Evolutionary conservation across 257 asterid species (phyloP).

Genomic region (Nicotiana undulata): DNA sequence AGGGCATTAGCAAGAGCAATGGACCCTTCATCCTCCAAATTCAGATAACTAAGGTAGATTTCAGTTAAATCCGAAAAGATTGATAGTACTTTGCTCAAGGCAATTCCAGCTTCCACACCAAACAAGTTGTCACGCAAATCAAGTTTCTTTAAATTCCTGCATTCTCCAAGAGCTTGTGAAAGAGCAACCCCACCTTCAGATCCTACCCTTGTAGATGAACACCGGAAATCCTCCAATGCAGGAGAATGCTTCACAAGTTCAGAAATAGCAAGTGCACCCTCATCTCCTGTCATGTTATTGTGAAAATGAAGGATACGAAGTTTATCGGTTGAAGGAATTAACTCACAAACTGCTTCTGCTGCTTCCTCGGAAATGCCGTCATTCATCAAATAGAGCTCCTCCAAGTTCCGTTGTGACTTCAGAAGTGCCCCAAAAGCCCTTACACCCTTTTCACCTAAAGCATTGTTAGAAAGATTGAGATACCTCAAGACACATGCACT

Average conservation of each 20-base stretch:
- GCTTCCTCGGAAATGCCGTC: constrained; percentile 94
- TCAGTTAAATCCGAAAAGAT: constrained; percentile 51
- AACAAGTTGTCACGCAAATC: constrained; percentile 92
- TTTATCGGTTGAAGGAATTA: constrained; percentile 66
- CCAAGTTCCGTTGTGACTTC: constrained; percentile 59
- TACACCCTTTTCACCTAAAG: constrained; percentile 89
- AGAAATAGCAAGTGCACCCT: constrained; percentile 78
- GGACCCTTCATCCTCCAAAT: constrained; percentile 80
- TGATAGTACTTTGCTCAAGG: constrained; percentile 46
- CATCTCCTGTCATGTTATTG: constrained; percentile 93
- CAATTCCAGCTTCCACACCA: constrained; percentile 72
- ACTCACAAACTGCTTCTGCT: constrained; percentile 62
- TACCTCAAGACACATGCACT: constrained; percentile 56
- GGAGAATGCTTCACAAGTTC: constrained; percentile 51
- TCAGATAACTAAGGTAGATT: constrained; percentile 76
- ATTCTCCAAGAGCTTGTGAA: constrained; percentile 55
- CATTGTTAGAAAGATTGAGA: constrained; percentile 80
- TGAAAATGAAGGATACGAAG: constrained; percentile 74
- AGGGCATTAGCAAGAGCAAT: constrained; percentile 64
- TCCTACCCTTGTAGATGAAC: constrained; percentile 84
- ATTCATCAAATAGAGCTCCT: constrained; percentile 81
- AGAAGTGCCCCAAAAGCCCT: constrained; percentile 70
- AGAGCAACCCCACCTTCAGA: constrained; percentile 78
- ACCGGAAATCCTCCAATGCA: constrained; percentile 64
- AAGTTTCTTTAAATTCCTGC: constrained; percentile 56